Conservation (phyloP, 805 yeast genomes). For the Torulaspora microellipsoides region DNA sequence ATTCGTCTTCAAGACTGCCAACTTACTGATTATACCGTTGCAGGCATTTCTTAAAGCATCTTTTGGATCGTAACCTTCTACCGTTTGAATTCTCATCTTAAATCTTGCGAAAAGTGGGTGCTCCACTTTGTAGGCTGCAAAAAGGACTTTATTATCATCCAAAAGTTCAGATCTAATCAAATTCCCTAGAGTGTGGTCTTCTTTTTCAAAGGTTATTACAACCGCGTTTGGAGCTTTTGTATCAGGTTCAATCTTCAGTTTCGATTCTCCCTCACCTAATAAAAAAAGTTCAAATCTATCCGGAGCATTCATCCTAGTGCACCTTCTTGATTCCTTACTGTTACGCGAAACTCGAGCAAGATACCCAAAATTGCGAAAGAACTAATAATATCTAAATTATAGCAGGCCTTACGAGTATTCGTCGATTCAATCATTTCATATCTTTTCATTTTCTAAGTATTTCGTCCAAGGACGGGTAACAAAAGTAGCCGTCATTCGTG, state of each 20-base stretch:
- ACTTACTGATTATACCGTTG: constrained; percentile 71
- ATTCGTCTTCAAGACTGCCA: constrained; percentile 66
- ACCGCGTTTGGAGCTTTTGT: constrained; percentile 94
- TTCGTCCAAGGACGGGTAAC: too few relatives aligned
- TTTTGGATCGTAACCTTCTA: constrained; percentile 88
- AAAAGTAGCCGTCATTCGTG: too few relatives aligned
- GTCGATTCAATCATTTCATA: too few relatives aligned
- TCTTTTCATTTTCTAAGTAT: too few relatives aligned
- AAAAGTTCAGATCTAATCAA: constrained; percentile 79
- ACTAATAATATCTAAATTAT: too few relatives aligned
- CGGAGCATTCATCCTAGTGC: constrained; percentile 83
- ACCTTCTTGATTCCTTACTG: too few relatives aligned
- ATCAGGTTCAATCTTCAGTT: constrained; percentile 88
- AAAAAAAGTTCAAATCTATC: constrained; percentile 96
- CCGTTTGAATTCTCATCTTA: constrained; percentile 90
- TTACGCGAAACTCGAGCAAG: too few relatives aligned
- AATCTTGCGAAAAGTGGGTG: constrained; percentile 97
- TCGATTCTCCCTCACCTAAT: constrained; percentile 95
- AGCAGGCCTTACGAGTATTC: too few relatives aligned
- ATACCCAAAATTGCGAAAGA: too few relatives aligned
- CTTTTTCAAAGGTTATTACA: constrained; percentile 87
- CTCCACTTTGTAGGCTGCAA: constrained; percentile 96
- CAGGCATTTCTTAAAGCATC: constrained; percentile 91
- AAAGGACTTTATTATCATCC: constrained; percentile 82
- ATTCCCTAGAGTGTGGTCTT: constrained; percentile 95